Conservation (phyloP, 306 rosid species). For the Pterocarpus santalinus region DNA sequence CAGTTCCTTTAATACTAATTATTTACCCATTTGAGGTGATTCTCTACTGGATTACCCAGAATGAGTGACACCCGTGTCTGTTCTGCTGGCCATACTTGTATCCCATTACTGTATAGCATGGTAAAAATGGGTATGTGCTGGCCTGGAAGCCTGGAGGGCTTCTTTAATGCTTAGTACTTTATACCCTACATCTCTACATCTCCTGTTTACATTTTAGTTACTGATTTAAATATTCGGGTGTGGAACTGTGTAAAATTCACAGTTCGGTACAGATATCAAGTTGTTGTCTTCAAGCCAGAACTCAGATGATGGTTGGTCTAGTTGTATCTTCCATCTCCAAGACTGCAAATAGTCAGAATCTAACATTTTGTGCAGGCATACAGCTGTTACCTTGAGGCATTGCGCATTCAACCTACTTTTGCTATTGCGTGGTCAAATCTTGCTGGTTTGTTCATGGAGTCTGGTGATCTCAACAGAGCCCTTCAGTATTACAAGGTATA, state of each 20-base stretch:
- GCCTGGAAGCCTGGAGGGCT: slow-evolving; percentile 56
- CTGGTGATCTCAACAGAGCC: slow-evolving; percentile 96
- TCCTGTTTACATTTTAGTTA: slow-evolving; percentile 64
- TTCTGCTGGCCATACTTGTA: slow-evolving; percentile 41
- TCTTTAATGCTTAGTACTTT: slow-evolving; percentile 66
- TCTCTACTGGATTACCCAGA: slow-evolving; percentile 43
- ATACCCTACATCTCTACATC: slow-evolving; percentile 58
- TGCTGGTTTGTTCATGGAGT: slow-evolving; percentile 99
- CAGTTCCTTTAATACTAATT: slow-evolving; percentile 30
- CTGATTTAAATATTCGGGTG: slow-evolving; percentile 84
- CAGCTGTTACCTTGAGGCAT: slow-evolving; percentile 97
- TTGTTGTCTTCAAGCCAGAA: slow-evolving; percentile 85
- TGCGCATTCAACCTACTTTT: slow-evolving; percentile 94
- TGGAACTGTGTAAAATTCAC: slow-evolving; percentile 87
- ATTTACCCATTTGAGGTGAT: slow-evolving; percentile 36
- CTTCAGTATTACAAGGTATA: slow-evolving; percentile 92
- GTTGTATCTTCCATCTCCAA: slow-evolving; percentile 84
- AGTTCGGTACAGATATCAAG: slow-evolving; percentile 82
- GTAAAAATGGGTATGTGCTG: slow-evolving; percentile 43
- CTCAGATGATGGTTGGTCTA: slow-evolving; percentile 93
- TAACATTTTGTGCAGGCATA: slow-evolving; percentile 99
- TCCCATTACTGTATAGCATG: slow-evolving; percentile 43
- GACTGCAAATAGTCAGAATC: slow-evolving; percentile 94
- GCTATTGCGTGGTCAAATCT: slow-evolving; percentile 99
- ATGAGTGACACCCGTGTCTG: slow-evolving; percentile 29